Conservation (phyloP, 2,329 filamentous ascomycete species). For the Claviceps cyperi region DNA sequence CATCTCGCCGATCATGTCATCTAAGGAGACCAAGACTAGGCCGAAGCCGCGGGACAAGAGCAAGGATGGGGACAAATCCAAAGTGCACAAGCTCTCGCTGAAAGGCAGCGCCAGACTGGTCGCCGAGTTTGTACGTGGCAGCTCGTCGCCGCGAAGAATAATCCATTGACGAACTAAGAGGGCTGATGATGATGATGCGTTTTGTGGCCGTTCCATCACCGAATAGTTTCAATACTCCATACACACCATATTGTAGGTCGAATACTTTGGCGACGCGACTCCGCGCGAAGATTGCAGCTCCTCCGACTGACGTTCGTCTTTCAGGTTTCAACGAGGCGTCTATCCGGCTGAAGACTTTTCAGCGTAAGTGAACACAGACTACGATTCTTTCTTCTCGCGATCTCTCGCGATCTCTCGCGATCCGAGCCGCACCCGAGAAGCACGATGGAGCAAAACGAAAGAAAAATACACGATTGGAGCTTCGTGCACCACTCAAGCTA, state of each 20-base stretch:
- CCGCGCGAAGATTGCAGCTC: background rate
- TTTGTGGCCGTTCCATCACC: background rate
- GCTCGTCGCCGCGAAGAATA: background rate
- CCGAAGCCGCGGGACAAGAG: conserved; percentile 5
- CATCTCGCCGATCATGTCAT: conserved; percentile 13
- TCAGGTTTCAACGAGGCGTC: conserved; percentile 68
- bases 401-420: too few relatives aligned
- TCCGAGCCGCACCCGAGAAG: background rate
- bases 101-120: conserved; percentile 77
- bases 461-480: background rate
- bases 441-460: background rate
- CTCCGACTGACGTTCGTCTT: background rate
- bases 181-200: conserved; percentile 1
- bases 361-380: conserved; percentile 40
- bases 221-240: conserved; percentile 88
- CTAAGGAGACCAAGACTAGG: conserved; percentile 13
- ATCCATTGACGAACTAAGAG: background rate
- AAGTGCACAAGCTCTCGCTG: conserved; percentile 86
- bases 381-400: background rate
- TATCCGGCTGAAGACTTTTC: conserved; percentile 96
- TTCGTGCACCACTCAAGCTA: too few relatives aligned
- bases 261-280: too few relatives aligned
- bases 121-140: conserved; percentile 63
- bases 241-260: conserved; percentile 74
- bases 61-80: conserved; percentile 56